Evolutionary conservation across 441 rosid genomes (phyloP), one percentile per base, ranked within the genome.

Genomic region (Mallotus japonicus): DNA sequence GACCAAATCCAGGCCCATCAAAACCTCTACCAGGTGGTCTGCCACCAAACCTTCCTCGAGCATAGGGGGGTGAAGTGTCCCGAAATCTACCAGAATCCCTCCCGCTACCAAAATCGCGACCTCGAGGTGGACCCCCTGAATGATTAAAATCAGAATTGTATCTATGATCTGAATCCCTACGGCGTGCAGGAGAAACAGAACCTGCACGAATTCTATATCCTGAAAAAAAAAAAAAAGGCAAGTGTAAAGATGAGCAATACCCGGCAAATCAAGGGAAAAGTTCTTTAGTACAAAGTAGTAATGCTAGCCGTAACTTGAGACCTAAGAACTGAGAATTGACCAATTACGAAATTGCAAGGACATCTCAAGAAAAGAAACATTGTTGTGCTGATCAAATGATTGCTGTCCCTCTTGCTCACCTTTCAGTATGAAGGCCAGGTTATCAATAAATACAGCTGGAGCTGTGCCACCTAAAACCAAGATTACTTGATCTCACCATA

Each of bases 131-230:
- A 65, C 80, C 82, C n/a, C 85, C 83, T 22, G 83, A 77, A 80
- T 83, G 91, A 85, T 87, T 85, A 78, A 82, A 83, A 80, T 84
- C 84, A 66, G 87, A 84, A 71, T 81, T 83, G 75, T 86, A 81
- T 8, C 77, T 85, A 67, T 82, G 88, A 75, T 86, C 92, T 60
- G 79, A 81, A 82, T 76, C 87, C 81, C 86, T 83, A 62, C 79
- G 88, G 64, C 82, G 92, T 42, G 71, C 65, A 77, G 97, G 96
- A 79, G 98, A 87, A 78, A 81, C 81, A 79, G 96, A 90, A 79
- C 90, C 90, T 83, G 89, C 88, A 77, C 82, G 91, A 78, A 81
- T 78, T 83, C 92, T 87, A 84, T 87, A 83, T 74, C 97, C 97
- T 90, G 93, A 79, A 78, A 75, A 69, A 56, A 44, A 9, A 75